phyloP scores from a whole-genome alignment of 441 rosid genomes.

The Kokia cookei region DNA sequence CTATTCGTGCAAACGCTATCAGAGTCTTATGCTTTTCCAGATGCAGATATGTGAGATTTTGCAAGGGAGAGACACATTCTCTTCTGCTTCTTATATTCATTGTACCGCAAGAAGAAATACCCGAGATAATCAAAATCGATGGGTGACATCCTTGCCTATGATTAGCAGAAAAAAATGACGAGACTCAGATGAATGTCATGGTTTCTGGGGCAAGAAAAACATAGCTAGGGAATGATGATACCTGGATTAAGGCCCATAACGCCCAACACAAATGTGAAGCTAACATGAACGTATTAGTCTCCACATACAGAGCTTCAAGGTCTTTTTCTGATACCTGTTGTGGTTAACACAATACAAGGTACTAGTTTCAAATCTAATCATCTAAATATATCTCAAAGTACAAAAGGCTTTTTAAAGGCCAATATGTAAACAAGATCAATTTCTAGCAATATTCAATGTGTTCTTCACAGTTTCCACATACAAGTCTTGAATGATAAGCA shows the following conservation, averaged over 20 bases:
- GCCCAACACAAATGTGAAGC: conserved; percentile 94
- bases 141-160: conserved; percentile 96
- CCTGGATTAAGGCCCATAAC: conserved; percentile 96
- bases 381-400: background rate
- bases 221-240: conserved; percentile 7
- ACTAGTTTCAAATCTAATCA: background rate
- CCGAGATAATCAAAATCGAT: conserved; percentile 82
- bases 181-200: background rate
- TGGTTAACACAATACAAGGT: background rate
- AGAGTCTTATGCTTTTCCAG: conserved; percentile 12
- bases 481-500: background rate
- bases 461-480: background rate
- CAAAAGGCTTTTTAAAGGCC: background rate
- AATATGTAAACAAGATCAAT: background rate
- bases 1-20: background rate
- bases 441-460: background rate
- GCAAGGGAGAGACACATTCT: conserved; percentile 46
- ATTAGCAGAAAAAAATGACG: background rate
- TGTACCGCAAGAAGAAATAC: conserved; percentile 82
- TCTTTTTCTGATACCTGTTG: conserved; percentile 62
- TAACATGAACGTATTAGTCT: conserved; percentile 68
- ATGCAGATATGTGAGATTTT: conserved; percentile 37
- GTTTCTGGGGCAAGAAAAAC: background rate
- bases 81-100: conserved; percentile 81
- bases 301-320: conserved; percentile 59